These are phyloP conservation scores for Serpula lacrymans DNA, from an alignment of 768 basidiomycete species.

Conservation along the genomic window DNA sequence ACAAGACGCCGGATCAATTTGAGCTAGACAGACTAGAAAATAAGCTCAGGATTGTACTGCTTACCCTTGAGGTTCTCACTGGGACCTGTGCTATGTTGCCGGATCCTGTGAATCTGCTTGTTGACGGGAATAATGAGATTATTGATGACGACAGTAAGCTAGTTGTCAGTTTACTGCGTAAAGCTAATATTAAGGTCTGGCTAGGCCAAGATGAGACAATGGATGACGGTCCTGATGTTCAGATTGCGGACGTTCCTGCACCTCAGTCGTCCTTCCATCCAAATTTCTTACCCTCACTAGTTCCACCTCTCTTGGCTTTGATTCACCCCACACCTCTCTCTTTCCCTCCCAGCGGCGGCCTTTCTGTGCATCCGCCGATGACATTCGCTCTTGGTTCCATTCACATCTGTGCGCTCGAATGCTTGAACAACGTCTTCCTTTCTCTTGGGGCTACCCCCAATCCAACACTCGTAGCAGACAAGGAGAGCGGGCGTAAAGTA, in stretches of 20 bases:
- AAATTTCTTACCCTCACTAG: constrained; percentile 54
- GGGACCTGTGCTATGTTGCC: constrained; percentile 85
- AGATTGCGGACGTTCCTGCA: constrained; percentile 21
- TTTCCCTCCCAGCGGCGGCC: constrained; percentile 67
- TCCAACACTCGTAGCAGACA: constrained; percentile 39
- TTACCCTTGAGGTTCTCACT: constrained; percentile 87
- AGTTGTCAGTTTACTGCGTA: background rate
- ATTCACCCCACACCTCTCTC: constrained; percentile 77
- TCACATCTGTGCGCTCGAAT: constrained; percentile 83
- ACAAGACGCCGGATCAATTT: constrained; percentile 63
- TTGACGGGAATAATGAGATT: constrained; percentile 30
- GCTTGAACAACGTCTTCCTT: constrained; percentile 86
- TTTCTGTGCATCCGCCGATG: constrained; percentile 82
- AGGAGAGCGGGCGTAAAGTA: constrained; percentile 46
- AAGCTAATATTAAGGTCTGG: constrained; percentile 7
- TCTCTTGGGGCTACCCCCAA: constrained; percentile 56
- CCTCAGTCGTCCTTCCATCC: constrained; percentile 20
- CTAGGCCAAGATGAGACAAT: constrained; percentile 41
- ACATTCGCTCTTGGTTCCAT: constrained; percentile 82
- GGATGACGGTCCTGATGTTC: constrained; percentile 25
- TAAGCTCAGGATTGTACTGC: constrained; percentile 67
- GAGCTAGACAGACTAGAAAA: constrained; percentile 74
- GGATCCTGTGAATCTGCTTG: constrained; percentile 54
- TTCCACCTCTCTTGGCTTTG: constrained; percentile 63
- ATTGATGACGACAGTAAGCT: constrained; percentile 35